phyloP scores from a whole-genome alignment of 805 yeast genomes.

The Teunomyces stri region DNA sequence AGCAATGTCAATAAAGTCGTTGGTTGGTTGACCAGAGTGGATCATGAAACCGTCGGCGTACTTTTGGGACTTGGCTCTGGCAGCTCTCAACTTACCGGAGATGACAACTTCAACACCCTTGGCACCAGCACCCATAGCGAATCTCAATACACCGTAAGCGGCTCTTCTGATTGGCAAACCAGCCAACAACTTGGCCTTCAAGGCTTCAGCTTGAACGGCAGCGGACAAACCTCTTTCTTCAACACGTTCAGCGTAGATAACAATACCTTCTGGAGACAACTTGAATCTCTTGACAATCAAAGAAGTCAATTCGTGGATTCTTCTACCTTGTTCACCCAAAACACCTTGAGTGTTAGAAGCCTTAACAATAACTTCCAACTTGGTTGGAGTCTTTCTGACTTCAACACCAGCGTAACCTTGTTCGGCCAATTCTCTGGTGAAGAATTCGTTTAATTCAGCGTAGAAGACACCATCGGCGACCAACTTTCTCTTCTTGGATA shows the following conservation, averaged over 20 bases:
- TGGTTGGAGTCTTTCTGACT: slow-evolving; percentile 97
- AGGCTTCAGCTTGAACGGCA: slow-evolving; percentile 99
- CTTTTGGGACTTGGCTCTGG: slow-evolving; percentile 99
- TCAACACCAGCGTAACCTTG: slow-evolving; percentile 99
- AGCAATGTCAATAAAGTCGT: slow-evolving; percentile 97
- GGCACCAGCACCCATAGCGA: slow-evolving; percentile 99
- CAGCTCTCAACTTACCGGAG: slow-evolving; percentile 99
- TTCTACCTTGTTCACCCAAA: slow-evolving; percentile 99
- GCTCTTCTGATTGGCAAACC: slow-evolving; percentile 99
- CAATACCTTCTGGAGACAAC: slow-evolving; percentile 89
- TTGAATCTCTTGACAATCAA: slow-evolving; percentile 98
- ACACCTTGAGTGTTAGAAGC: slow-evolving; percentile 99
- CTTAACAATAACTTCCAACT: slow-evolving; percentile 97
- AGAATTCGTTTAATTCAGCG: slow-evolving; percentile 99
- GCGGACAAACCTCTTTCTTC: slow-evolving; percentile 99
- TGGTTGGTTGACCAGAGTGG: slow-evolving; percentile 99
- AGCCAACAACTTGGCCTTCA: slow-evolving; percentile 94
- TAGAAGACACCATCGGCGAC: slow-evolving; percentile 99
- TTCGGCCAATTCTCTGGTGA: slow-evolving; percentile 99
- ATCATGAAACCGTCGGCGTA: slow-evolving; percentile 99
- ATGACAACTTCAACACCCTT: slow-evolving; percentile 99
- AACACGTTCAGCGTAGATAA: slow-evolving; percentile 97
- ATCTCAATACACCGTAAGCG: slow-evolving; percentile 99
- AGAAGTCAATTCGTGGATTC: slow-evolving; percentile 97
- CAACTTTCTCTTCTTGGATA: slow-evolving; percentile 96